Evolutionary conservation across 2,329 filamentous ascomycete genomes (phyloP).

Genomic region (Cyphellophora europaea): DNA sequence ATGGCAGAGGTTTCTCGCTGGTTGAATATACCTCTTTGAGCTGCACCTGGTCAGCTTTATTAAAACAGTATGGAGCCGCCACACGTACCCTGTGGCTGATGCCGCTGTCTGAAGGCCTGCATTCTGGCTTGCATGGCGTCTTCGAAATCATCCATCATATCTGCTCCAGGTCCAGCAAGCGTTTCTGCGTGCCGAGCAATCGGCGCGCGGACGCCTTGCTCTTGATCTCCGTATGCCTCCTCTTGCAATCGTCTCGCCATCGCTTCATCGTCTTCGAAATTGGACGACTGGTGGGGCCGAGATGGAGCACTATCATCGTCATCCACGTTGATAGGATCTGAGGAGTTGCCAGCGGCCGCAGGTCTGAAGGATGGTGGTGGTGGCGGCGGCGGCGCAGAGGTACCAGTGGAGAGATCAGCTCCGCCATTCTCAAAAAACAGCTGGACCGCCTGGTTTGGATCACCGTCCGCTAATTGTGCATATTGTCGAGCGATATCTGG

Average conservation of each 20-base stretch:
- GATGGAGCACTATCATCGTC: slow-evolving; percentile 45
- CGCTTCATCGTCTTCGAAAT: slow-evolving; percentile 74
- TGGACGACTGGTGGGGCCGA: slow-evolving; percentile 25
- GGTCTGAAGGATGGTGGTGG: slow-evolving; percentile 15
- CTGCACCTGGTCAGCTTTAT: slow-evolving; percentile 15
- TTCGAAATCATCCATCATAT: slow-evolving; percentile 43
- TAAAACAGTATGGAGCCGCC: slow-evolving; percentile 2
- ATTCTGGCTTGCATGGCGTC: slow-evolving; percentile 56
- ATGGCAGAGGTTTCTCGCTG: slow-evolving; percentile 50
- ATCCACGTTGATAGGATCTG: slow-evolving; percentile 57
- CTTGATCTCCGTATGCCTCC: slow-evolving; percentile 64
- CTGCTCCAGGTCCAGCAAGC: slow-evolving; percentile 63
- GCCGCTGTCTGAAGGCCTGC: slow-evolving; percentile 32
- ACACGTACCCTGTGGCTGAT: too few relatives aligned
- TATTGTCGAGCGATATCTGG: slow-evolving; percentile 71
- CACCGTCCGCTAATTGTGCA: slow-evolving; percentile 72
- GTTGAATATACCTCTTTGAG: slow-evolving; percentile 59
- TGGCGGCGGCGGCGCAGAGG: slow-evolving; percentile 27
- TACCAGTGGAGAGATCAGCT: slow-evolving; percentile 43
- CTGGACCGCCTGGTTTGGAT: slow-evolving; percentile 76
- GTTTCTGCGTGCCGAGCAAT: slow-evolving; percentile 89
- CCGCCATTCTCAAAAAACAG: slow-evolving; percentile 87
- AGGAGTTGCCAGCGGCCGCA: slow-evolving; percentile 6
- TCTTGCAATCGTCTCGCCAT: slow-evolving; percentile 89
- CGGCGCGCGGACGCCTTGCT: slow-evolving; percentile 67